A percentile compares a stretch with the other conserved stretches of the same genome.
Evolutionary conservation across 2,329 filamentous ascomycete species (phyloP).

Genomic region (Colletotrichum lini): DNA sequence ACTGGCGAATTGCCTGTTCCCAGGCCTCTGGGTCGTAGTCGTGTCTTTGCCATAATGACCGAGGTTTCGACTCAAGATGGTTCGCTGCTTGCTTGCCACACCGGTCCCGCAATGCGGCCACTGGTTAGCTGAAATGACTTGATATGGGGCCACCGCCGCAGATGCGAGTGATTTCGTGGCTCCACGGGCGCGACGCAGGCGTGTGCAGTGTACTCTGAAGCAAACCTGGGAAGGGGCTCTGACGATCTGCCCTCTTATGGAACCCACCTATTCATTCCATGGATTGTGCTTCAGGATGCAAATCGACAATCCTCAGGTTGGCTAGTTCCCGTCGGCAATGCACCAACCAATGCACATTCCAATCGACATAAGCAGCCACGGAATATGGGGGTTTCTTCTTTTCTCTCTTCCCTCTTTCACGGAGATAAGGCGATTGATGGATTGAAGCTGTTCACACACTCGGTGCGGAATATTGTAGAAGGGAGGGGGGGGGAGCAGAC

Average conservation of each 20-base stretch:
- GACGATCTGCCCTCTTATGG: constrained; percentile 13
- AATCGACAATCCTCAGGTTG: neutral
- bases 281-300: neutral
- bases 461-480: constrained; percentile 38
- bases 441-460: constrained; percentile 40
- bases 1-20: constrained; percentile 6
- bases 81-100: neutral
- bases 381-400: neutral
- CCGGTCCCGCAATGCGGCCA: constrained; percentile 34
- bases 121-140: constrained; percentile 37
- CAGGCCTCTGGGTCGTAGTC: constrained; percentile 3
- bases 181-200: constrained; percentile 24
- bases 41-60: neutral
- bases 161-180: constrained; percentile 31
- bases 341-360: neutral
- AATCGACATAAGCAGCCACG: neutral
- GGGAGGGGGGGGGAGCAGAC: constrained; percentile 38
- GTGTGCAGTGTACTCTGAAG: neutral
- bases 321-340: neutral
- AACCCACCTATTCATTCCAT: constrained; percentile 4
- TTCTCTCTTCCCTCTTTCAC: neutral
- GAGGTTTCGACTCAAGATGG: neutral
- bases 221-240: constrained; percentile 2
- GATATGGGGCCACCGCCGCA: constrained; percentile 30
- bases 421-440: constrained; percentile 25